These are phyloP conservation scores for Diplodia intermedia DNA, from an alignment of 2,329 filamentous ascomycete species.

Conservation along the genomic window DNA sequence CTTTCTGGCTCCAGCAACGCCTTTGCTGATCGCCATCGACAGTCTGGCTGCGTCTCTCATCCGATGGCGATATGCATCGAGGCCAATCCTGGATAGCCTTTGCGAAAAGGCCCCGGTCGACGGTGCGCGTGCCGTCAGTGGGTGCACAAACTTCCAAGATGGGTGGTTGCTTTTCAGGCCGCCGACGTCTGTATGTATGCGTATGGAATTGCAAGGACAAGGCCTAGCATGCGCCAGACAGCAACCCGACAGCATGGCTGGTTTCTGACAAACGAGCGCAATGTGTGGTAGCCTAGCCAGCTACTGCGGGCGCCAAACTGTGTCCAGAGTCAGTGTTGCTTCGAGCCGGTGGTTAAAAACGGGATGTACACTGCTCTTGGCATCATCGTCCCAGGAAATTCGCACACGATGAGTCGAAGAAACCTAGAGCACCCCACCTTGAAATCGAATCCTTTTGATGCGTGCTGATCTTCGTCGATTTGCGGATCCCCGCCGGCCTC, in stretches of 20 bases:
- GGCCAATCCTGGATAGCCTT: not conserved
- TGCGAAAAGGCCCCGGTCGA: not conserved
- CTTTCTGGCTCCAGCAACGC: not conserved
- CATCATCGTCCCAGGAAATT: not conserved
- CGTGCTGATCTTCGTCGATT: not conserved
- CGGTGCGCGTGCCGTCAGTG: constrained; percentile 7
- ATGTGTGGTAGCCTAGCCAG: constrained; percentile 10
- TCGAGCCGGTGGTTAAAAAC: not conserved
- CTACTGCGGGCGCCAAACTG: constrained; percentile 10
- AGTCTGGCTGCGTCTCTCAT: not conserved
- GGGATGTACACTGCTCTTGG: constrained; percentile 3
- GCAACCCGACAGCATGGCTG: not conserved
- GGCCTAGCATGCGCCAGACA: constrained; percentile 11
- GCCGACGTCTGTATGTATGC: constrained; percentile 14
- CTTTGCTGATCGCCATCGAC: constrained; percentile 10
- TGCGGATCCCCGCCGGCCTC: constrained; percentile 21
- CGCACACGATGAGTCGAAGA: constrained; percentile 2
- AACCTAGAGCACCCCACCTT: not conserved
- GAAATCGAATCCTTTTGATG: constrained; percentile 15
- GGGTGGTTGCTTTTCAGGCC: constrained; percentile 17
- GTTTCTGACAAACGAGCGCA: constrained; percentile 10
- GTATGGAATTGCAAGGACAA: constrained; percentile 17
- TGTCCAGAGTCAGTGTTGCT: constrained; percentile 11
- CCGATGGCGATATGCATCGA: not conserved
- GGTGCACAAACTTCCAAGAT: constrained; percentile 17